Evolutionary conservation across 768 basidiomycete species (phyloP), one percentile per base, ranked within the genome.

Genomic region (Rhodotorula taiwanensis): DNA sequence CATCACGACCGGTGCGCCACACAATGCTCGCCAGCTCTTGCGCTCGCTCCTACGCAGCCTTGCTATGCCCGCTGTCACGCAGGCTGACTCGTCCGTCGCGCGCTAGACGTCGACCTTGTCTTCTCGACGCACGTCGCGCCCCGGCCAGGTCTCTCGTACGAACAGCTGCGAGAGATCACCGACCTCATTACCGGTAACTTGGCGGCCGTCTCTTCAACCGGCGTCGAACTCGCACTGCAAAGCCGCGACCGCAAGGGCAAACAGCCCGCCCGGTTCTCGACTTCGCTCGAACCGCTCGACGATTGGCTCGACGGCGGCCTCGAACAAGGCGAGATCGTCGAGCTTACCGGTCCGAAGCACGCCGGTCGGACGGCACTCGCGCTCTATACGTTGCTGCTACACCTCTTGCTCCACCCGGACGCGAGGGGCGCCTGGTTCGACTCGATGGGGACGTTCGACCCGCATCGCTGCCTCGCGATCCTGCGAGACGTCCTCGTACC

Each of bases 401-500:
- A 61, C 34, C 56, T 66, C 6, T 33, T 62, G 27, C 20, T 42
- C 0, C 47, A 54, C 28, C 10, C 20, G 1, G 45, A 41, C n/a
- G 39, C 28, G 27, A 33, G 56, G 23, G 60, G 25, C 14, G 59
- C 60, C 4, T 58, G 41, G 41, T 34, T 66, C 48, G 65, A 66
- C 47, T 50, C 65, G 41, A 44, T 14, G 28, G 52, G 47, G 9
- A 11, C n/a, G 18, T 66, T 66, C 48, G 65, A 66, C 30, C 30
- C 65, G 39, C 39, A 20, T 9, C 30, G 60, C 13, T 61, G 65
- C 27, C 52, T 66, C 23, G 41, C 34, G 5, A 55, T 66, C 43
- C n/a, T 62, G 16, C 57, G 53, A 23, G 31, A 58, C 43, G 50
- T 54, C 10, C 48, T 65, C 42, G 42, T 65, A 18, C 64, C 64